Percentiles rank a stretch among this genome's conserved stretches.
Conservation (phyloP, 140 eudicot species). For the Cichorium intybus region DNA sequence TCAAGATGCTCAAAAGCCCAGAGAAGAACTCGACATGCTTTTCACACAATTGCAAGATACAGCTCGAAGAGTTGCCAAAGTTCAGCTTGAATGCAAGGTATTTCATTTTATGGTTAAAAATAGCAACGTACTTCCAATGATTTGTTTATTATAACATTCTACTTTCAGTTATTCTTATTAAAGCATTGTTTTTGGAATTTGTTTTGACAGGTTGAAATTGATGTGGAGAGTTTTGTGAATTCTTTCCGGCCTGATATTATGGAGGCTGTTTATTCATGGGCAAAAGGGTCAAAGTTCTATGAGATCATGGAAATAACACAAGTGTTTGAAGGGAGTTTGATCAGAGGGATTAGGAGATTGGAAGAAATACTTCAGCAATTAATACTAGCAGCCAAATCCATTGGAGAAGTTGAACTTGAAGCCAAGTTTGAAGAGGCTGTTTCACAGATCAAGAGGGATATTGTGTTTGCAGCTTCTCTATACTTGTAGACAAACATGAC, state of each 20-base stretch:
- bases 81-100: constrained; percentile 98
- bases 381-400: constrained; percentile 79
- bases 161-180: no score
- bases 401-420: constrained; percentile 93
- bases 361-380: constrained; percentile 98
- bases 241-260: constrained; percentile 89
- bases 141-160: no score
- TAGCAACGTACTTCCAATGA: no score
- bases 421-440: constrained; percentile 90
- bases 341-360: constrained; percentile 91
- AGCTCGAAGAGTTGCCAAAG: constrained; percentile 84
- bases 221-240: constrained; percentile 83
- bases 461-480: constrained; percentile 93
- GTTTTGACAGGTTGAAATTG: constrained; percentile 70
- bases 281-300: constrained; percentile 87
- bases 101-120: constrained; percentile 16
- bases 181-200: constrained; percentile 3
- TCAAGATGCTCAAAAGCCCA: constrained; percentile 88
- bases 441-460: constrained; percentile 91
- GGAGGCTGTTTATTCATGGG: constrained; percentile 97
- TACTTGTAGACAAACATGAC: constrained; percentile 47
- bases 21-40: constrained; percentile 91
- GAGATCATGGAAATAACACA: constrained; percentile 93
- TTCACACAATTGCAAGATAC: constrained; percentile 84
- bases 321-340: constrained; percentile 94